Evolutionary conservation across 164 flowering plant species (phyloP).

Genomic region (Annona squamosa): DNA sequence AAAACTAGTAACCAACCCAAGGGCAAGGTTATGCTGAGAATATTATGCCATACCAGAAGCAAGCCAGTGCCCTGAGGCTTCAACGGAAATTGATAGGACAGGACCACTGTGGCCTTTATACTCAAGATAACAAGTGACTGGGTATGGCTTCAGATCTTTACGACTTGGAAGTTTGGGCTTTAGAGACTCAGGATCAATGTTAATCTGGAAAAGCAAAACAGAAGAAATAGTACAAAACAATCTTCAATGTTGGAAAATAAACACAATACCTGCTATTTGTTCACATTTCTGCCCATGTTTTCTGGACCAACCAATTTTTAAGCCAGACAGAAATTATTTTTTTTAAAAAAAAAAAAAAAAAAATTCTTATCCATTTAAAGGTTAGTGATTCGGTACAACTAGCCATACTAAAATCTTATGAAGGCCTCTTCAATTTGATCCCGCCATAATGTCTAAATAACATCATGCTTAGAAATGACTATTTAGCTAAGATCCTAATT

Average conservation of each 20-base stretch:
- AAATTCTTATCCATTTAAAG: neutral
- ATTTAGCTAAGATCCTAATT: too few relatives aligned
- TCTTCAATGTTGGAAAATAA: neutral
- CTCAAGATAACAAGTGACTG: constrained; percentile 71
- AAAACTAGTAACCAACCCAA: neutral
- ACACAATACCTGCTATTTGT: neutral
- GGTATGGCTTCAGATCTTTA: constrained; percentile 90
- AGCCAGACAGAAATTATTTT: neutral
- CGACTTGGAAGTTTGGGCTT: constrained; percentile 86
- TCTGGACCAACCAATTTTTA: neutral
- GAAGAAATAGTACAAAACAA: neutral
- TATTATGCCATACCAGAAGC: constrained; percentile 59
- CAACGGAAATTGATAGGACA: constrained; percentile 65
- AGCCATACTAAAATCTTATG: too few relatives aligned
- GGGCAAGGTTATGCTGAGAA: neutral
- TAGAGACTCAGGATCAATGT: constrained; percentile 89
- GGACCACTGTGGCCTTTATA: constrained; percentile 81
- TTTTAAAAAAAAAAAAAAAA: too few relatives aligned
- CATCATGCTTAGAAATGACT: too few relatives aligned
- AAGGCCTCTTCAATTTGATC: too few relatives aligned
- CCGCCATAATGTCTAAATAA: too few relatives aligned
- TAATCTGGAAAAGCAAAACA: constrained; percentile 44
- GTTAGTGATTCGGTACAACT: too few relatives aligned
- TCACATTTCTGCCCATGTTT: neutral
- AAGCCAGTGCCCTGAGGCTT: constrained; percentile 77